A percentile compares a stretch with the other conserved stretches of the same genome.
Evolutionary conservation across 306 rosid species (phyloP).

Genomic region (Sechiopsis laciniata): DNA sequence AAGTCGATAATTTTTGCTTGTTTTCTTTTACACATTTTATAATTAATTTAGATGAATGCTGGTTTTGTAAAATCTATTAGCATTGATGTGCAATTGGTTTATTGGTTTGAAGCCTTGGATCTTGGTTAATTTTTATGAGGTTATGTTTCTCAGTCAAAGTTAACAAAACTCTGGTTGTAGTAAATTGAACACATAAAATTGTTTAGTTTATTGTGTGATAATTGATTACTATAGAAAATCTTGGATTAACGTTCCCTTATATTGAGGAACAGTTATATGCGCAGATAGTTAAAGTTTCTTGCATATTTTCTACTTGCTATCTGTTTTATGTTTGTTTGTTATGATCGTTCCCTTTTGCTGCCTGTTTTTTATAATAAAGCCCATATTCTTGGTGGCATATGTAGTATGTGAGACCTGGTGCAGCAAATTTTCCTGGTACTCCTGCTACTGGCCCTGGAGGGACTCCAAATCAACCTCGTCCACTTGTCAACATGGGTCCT

Average conservation of each 20-base stretch:
- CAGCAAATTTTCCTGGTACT: conserved; percentile 64
- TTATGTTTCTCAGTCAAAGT: background rate
- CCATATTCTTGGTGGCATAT: conserved; percentile 20
- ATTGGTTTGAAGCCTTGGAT: background rate
- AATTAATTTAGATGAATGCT: background rate
- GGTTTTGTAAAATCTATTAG: background rate
- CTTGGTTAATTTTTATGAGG: background rate
- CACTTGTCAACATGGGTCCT: conserved; percentile 53
- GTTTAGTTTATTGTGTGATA: background rate
- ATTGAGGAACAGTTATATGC: background rate
- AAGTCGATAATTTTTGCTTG: background rate
- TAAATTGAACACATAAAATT: background rate
- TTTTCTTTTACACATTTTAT: background rate
- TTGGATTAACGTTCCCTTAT: background rate
- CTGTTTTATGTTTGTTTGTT: conserved; percentile 15
- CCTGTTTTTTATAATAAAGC: conserved; percentile 9
- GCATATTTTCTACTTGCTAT: conserved; percentile 6
- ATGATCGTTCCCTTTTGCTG: too few species aligned
- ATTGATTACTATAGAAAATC: background rate
- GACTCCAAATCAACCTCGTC: conserved; percentile 81
- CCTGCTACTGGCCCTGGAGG: conserved; percentile 63
- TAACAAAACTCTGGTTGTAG: background rate
- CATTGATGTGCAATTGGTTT: background rate
- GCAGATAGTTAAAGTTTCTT: conserved; percentile 10
- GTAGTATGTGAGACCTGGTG: conserved; percentile 98